Evolutionary conservation across 1,284 basidiomycete species (phyloP).

Genomic region (Microbotryum saponariae): DNA sequence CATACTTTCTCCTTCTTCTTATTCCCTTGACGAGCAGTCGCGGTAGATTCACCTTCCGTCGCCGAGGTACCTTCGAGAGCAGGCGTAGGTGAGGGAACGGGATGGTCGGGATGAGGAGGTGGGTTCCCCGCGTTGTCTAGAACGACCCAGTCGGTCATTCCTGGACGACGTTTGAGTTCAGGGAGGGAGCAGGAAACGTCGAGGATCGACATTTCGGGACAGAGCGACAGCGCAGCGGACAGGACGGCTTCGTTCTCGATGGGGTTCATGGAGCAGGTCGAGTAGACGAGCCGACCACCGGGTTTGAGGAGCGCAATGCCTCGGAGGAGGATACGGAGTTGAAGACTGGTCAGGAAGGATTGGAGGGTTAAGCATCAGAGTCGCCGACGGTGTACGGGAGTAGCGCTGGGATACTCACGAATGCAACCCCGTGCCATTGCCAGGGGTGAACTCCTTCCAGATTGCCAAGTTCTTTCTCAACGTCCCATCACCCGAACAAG

Average conservation of each 20-base stretch:
- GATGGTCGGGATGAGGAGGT: slow-evolving; percentile 21
- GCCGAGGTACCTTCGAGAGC: neutral
- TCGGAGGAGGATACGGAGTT: slow-evolving; percentile 82
- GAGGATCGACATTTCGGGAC: slow-evolving; percentile 69
- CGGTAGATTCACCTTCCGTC: slow-evolving; percentile 3
- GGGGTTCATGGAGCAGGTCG: slow-evolving; percentile 95
- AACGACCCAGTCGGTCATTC: slow-evolving; percentile 68
- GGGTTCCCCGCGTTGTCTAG: slow-evolving; percentile 35
- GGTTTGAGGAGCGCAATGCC: slow-evolving; percentile 83
- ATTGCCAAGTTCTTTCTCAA: slow-evolving; percentile 90
- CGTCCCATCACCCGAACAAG: slow-evolving; percentile 95
- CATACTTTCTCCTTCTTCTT: slow-evolving; percentile 53
- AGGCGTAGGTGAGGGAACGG: neutral
- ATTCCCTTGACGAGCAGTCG: slow-evolving; percentile 33
- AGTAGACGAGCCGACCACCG: slow-evolving; percentile 89
- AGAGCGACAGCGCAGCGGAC: slow-evolving; percentile 66
- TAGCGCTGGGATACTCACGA: slow-evolving; percentile 48
- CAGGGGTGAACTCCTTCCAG: slow-evolving; percentile 85
- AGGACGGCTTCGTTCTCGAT: slow-evolving; percentile 97
- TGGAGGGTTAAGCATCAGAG: neutral
- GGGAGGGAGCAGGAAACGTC: slow-evolving; percentile 68
- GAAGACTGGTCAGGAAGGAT: slow-evolving; percentile 52
- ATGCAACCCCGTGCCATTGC: slow-evolving; percentile 86
- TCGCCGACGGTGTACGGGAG: too few relatives aligned
- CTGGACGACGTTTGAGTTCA: slow-evolving; percentile 63